A percentile compares a stretch with the other conserved stretches of the same genome.
Evolutionary conservation across 2,329 filamentous ascomycete species (phyloP).

Genomic region (Scedosporium dehoogii): DNA sequence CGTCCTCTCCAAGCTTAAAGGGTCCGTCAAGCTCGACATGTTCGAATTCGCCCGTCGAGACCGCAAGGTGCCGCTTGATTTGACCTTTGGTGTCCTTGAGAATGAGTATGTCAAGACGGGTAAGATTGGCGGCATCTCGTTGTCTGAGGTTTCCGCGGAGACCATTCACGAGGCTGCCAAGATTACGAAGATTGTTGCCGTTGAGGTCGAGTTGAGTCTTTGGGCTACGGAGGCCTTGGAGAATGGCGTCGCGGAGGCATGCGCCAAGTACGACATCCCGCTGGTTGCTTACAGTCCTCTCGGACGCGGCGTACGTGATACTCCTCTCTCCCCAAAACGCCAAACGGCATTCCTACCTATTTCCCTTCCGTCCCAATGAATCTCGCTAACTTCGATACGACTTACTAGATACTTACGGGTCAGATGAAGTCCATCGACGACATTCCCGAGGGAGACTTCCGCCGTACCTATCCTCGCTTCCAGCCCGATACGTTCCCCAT

Average conservation of each 20-base stretch:
- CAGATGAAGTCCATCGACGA: constrained; percentile 43
- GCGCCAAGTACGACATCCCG: constrained; percentile 55
- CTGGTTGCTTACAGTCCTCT: constrained; percentile 66
- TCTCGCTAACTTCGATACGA: not conserved
- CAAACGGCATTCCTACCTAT: not conserved
- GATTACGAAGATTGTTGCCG: constrained; percentile 32
- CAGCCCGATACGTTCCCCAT: constrained; percentile 50
- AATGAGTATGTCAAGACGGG: constrained; percentile 41
- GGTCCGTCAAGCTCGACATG: constrained; percentile 49
- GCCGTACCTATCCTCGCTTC: constrained; percentile 45
- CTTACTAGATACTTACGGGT: constrained; percentile 38
- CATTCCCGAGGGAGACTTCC: constrained; percentile 40
- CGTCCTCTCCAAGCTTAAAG: constrained; percentile 37
- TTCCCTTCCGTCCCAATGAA: constrained; percentile 7
- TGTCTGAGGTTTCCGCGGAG: constrained; percentile 40
- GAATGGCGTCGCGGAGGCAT: constrained; percentile 44
- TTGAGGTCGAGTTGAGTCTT: constrained; percentile 45
- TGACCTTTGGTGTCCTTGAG: constrained; percentile 30
- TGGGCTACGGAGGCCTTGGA: constrained; percentile 35
- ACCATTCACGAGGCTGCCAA: constrained; percentile 39
- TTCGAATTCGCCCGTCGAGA: constrained; percentile 52
- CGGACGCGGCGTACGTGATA: constrained; percentile 37
- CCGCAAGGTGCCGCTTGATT: constrained; percentile 31
- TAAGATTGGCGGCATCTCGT: constrained; percentile 37
- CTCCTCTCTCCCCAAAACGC: not conserved